Percentiles rank a stretch among this genome's conserved stretches.
Evolutionary conservation across 208 protist species (phyloP).

Genomic region (Borovskyia barvae): DNA sequence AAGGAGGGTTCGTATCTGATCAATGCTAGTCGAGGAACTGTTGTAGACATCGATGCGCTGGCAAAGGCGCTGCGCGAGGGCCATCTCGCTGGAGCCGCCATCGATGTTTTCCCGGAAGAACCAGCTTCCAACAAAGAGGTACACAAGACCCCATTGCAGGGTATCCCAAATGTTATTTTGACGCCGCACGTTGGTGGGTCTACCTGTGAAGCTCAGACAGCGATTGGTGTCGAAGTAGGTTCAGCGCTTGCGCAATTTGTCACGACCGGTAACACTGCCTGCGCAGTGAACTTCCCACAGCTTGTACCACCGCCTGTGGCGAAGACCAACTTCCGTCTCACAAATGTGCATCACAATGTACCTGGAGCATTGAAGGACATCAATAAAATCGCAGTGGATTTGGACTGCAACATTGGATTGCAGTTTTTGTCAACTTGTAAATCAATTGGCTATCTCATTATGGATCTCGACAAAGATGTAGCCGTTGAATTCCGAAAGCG

Average conservation of each 20-base stretch:
- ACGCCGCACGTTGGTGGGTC: slow-evolving; percentile 94
- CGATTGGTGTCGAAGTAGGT: slow-evolving; percentile 91
- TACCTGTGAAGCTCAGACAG: slow-evolving; percentile 90
- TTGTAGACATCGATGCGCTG: slow-evolving; percentile 85
- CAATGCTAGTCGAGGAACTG: slow-evolving; percentile 80
- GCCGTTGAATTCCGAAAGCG: slow-evolving; percentile 37
- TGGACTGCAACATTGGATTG: slow-evolving; percentile 79
- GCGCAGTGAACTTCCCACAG: slow-evolving; percentile 93
- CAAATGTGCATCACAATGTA: slow-evolving; percentile 90
- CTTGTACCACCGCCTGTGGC: slow-evolving; percentile 53
- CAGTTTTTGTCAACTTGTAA: slow-evolving; percentile 77
- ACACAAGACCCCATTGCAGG: slow-evolving; percentile 69
- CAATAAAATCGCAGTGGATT: slow-evolving; percentile 83
- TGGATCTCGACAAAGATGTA: slow-evolving; percentile 68
- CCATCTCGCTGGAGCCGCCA: slow-evolving; percentile 81
- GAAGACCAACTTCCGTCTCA: slow-evolving; percentile 62
- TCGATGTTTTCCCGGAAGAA: slow-evolving; percentile 94
- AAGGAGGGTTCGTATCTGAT: slow-evolving; percentile 80
- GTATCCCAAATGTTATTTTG: slow-evolving; percentile 92
- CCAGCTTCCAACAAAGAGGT: slow-evolving; percentile 51
- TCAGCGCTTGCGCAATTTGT: slow-evolving; percentile 83
- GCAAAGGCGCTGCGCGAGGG: slow-evolving; percentile 62
- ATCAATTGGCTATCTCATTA: slow-evolving; percentile 79
- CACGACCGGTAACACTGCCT: slow-evolving; percentile 71
- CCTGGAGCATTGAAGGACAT: slow-evolving; percentile 91